These are phyloP conservation scores for Berkeleyomyces basicola DNA, from an alignment of 2,329 filamentous ascomycete genomes.

Conservation along the genomic window DNA sequence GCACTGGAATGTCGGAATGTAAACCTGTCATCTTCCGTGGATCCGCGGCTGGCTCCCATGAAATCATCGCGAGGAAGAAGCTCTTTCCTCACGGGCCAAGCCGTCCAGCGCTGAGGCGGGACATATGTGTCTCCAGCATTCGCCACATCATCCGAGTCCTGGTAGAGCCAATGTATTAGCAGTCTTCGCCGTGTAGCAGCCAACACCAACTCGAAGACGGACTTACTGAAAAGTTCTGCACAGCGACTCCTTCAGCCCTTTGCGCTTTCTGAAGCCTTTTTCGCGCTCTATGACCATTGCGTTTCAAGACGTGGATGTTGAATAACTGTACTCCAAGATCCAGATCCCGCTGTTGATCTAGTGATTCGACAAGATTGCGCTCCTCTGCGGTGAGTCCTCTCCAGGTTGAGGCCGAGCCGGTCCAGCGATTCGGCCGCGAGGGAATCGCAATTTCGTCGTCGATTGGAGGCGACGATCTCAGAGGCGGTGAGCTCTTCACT, in stretches of 20 bases:
- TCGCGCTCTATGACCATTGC: conserved; percentile 1
- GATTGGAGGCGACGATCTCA: background rate
- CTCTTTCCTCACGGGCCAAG: conserved; percentile 58
- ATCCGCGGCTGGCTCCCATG: background rate
- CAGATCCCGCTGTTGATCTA: conserved; percentile 44
- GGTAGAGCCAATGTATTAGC: background rate
- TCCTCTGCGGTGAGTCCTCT: conserved; percentile 42
- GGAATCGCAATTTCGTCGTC: background rate
- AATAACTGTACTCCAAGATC: conserved; percentile 66
- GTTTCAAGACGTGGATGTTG: conserved; percentile 55
- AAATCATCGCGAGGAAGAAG: conserved; percentile 34
- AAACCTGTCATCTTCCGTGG: background rate
- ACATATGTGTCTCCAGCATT: conserved; percentile 17
- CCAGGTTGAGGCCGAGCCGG: conserved; percentile 54
- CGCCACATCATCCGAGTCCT: conserved; percentile 9
- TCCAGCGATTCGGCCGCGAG: conserved; percentile 52
- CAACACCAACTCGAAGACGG: background rate
- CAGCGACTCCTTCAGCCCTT: conserved; percentile 16
- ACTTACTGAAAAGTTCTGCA: conserved; percentile 4
- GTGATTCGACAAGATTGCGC: conserved; percentile 41
- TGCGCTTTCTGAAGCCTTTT: conserved; percentile 14
- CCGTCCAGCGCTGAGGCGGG: conserved; percentile 53
- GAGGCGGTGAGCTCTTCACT: background rate
- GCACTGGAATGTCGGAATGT: background rate
- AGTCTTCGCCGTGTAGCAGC: background rate